phyloP scores from a whole-genome alignment of 805 yeast species.

The Barnettozyma botsteinii region DNA sequence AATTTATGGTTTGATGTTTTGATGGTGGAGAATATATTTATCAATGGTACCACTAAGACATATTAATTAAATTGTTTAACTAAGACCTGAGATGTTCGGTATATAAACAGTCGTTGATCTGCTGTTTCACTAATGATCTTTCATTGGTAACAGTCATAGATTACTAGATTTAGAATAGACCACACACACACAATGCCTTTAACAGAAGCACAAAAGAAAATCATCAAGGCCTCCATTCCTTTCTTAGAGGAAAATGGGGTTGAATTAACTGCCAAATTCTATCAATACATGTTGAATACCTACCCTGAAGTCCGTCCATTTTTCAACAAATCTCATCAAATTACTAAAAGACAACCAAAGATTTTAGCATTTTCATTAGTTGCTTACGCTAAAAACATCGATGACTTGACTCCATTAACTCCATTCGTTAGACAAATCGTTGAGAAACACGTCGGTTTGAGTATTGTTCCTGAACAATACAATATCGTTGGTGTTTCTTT shows the following conservation, averaged over 20 bases:
- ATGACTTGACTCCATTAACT: conserved; percentile 46
- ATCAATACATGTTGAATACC: conserved; percentile 46
- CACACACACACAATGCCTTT: conserved; percentile 24
- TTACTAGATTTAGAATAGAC: too few relatives aligned
- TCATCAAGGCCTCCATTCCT: conserved; percentile 48
- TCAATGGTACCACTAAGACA: too few relatives aligned
- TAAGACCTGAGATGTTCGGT: too few relatives aligned
- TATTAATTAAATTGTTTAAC: too few relatives aligned
- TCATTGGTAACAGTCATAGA: too few relatives aligned
- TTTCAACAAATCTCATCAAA: conserved; percentile 58
- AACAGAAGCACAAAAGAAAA: conserved; percentile 28
- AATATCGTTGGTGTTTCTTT: conserved; percentile 56
- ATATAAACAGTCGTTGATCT: too few relatives aligned
- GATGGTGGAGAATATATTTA: too few relatives aligned
- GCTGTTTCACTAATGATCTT: too few relatives aligned
- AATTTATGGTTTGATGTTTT: too few relatives aligned
- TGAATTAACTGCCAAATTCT: conserved; percentile 47
- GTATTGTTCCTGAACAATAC: conserved; percentile 58
- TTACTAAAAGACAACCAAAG: conserved; percentile 49
- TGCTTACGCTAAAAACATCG: conserved; percentile 57
- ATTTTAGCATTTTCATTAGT: conserved; percentile 58
- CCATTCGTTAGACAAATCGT: conserved; percentile 55
- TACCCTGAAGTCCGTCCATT: conserved; percentile 52
- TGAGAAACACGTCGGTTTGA: conserved; percentile 60
- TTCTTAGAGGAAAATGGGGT: conserved; percentile 51